A percentile compares a stretch with the other conserved stretches of the same genome.
Conservation (phyloP, 352 stramenopile genomes). For the Blastocystis sp. region DNA sequence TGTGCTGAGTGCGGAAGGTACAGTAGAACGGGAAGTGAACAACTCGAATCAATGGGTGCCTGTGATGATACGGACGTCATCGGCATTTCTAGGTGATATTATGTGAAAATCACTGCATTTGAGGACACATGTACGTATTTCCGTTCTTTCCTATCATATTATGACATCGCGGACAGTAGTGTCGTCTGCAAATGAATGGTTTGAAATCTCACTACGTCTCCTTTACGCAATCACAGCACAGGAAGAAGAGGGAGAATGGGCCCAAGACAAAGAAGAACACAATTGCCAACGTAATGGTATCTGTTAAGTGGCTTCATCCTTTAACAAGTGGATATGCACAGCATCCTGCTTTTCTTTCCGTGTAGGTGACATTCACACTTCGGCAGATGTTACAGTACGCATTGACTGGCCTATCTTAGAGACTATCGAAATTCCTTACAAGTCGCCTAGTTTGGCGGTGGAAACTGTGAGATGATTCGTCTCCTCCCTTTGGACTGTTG, state of each 20-base stretch:
- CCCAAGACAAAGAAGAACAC: conserved; percentile 48
- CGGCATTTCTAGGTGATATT: background rate
- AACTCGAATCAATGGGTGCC: background rate
- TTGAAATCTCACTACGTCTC: background rate
- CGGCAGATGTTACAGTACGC: conserved; percentile 42
- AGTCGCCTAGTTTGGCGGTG: background rate
- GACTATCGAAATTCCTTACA: background rate
- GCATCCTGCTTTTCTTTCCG: background rate
- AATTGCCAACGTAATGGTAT: background rate
- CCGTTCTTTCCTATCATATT: conserved; percentile 28
- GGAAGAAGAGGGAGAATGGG: conserved; percentile 40
- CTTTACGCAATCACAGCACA: conserved; percentile 44
- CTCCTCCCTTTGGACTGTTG: background rate
- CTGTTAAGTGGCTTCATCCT: background rate
- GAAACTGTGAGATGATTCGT: background rate
- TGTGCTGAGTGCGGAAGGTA: background rate
- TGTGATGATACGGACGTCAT: background rate
- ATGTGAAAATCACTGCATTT: background rate
- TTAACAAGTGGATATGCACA: conserved; percentile 19
- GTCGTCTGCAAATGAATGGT: background rate
- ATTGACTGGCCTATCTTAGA: conserved; percentile 8
- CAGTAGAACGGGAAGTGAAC: background rate
- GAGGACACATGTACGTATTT: background rate
- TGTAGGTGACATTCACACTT: conserved; percentile 12
- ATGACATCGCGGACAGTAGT: conserved; percentile 44